A percentile compares a stretch with the other conserved stretches of the same genome.
These are phyloP conservation scores for Salisapilia sapeloensis DNA, from an alignment of 352 stramenopile genomes.

Conservation along the genomic window DNA sequence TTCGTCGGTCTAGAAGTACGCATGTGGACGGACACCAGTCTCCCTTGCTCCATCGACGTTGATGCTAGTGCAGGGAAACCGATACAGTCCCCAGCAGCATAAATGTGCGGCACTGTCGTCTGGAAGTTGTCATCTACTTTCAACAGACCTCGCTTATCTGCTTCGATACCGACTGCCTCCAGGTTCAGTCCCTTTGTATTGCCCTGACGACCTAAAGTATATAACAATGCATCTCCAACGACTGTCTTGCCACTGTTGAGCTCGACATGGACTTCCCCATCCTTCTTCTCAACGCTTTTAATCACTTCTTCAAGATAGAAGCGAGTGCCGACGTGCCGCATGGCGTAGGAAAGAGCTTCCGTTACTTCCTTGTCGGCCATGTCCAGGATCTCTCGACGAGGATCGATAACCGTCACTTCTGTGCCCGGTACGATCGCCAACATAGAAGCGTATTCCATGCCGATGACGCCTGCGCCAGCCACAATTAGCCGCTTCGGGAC, in stretches of 20 bases:
- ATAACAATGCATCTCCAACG: slow-evolving; percentile 69
- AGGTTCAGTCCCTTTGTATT: slow-evolving; percentile 79
- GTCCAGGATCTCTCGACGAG: slow-evolving; percentile 70
- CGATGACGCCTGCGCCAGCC: slow-evolving; percentile 74
- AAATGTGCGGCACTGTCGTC: slow-evolving; percentile 74
- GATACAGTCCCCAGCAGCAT: slow-evolving; percentile 82
- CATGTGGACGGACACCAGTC: slow-evolving; percentile 79
- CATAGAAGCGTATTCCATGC: slow-evolving; percentile 88
- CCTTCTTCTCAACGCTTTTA: slow-evolving; percentile 45
- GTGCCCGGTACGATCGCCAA: slow-evolving; percentile 83
- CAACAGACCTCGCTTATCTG: slow-evolving; percentile 72
- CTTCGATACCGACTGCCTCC: slow-evolving; percentile 47
- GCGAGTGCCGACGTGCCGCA: slow-evolving; percentile 75
- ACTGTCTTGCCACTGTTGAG: slow-evolving; percentile 76
- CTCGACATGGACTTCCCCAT: slow-evolving; percentile 53
- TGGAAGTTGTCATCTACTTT: slow-evolving; percentile 83
- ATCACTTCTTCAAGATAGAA: slow-evolving; percentile 75
- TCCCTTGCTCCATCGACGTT: slow-evolving; percentile 84
- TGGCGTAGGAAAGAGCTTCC: slow-evolving; percentile 74
- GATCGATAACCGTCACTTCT: slow-evolving; percentile 81
- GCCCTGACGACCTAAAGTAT: slow-evolving; percentile 74
- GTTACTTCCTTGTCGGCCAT: slow-evolving; percentile 82
- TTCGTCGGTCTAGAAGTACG: slow-evolving; percentile 46
- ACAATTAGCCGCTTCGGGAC: slow-evolving; percentile 68
- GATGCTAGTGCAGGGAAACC: slow-evolving; percentile 79